phyloP scores from a whole-genome alignment of 257 asterid species.

The Paraleonurus japonicus region DNA sequence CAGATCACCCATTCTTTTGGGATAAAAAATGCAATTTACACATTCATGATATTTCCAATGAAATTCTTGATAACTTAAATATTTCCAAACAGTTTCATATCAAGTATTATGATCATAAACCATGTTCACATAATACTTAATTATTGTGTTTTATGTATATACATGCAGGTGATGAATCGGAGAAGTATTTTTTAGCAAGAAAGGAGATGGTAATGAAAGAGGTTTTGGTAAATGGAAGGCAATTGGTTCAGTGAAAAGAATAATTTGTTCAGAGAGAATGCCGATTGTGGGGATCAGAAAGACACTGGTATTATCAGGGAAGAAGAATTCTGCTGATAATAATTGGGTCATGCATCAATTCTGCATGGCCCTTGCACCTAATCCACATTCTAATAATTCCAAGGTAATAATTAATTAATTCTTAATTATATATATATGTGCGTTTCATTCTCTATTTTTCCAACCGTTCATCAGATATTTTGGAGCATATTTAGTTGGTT shows the following conservation, averaged over 20 bases:
- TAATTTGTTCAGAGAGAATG: conserved; percentile 39
- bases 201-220: conserved; percentile 29
- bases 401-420: conserved; percentile 24
- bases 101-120: too few relatives aligned
- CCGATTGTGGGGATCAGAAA: conserved; percentile 58
- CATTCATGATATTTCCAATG: too few relatives aligned
- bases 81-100: too few relatives aligned
- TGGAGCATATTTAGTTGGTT: too few relatives aligned
- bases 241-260: conserved; percentile 39
- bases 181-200: conserved; percentile 54
- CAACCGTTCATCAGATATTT: too few relatives aligned
- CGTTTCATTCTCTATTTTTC: not conserved
- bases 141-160: too few relatives aligned
- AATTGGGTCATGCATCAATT: conserved; percentile 71
- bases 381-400: conserved; percentile 6
- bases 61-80: too few relatives aligned
- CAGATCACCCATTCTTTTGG: too few relatives aligned
- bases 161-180: conserved; percentile 38
- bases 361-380: conserved; percentile 41
- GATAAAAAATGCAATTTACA: too few relatives aligned
- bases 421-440: too few relatives aligned
- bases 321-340: conserved; percentile 26
- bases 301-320: conserved; percentile 41
- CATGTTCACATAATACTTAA: too few relatives aligned
- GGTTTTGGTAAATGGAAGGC: conserved; percentile 57